phyloP scores from a whole-genome alignment of 179 eudicot species.

The Beta lomatogona region DNA sequence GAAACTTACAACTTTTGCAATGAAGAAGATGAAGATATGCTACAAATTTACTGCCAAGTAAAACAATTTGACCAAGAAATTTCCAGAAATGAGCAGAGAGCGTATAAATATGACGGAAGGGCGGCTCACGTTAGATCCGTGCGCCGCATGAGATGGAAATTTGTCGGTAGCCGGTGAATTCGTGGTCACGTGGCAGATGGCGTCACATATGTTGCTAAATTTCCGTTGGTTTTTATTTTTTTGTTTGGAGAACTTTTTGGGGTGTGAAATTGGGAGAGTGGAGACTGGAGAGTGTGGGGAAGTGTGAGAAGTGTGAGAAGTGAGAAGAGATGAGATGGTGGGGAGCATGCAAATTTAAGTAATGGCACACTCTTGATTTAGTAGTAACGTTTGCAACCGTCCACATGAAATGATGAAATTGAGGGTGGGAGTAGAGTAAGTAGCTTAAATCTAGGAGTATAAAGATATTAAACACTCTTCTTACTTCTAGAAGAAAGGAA shows the following conservation, averaged over 20 bases:
- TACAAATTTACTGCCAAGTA: not conserved
- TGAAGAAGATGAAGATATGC: not conserved
- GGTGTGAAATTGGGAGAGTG: not conserved
- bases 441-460: too few species aligned
- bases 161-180: slow-evolving; percentile 14
- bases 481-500: too few species aligned
- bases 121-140: slow-evolving; percentile 20
- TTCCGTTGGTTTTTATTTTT: not conserved
- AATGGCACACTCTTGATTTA: not conserved
- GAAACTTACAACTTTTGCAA: slow-evolving; percentile 11
- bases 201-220: not conserved
- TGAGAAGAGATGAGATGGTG: not conserved
- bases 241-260: not conserved
- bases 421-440: not conserved
- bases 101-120: not conserved
- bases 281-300: too few species aligned
- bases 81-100: slow-evolving; percentile 4
- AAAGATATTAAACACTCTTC: too few species aligned
- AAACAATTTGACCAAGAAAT: not conserved
- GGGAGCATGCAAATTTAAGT: not conserved
- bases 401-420: not conserved
- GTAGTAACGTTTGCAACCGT: not conserved
- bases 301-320: too few species aligned
- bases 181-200: slow-evolving; percentile 17
- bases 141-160: slow-evolving; percentile 5